Evolutionary conservation across 2,329 filamentous ascomycete species (phyloP).

Genomic region (Bisporella sp.): DNA sequence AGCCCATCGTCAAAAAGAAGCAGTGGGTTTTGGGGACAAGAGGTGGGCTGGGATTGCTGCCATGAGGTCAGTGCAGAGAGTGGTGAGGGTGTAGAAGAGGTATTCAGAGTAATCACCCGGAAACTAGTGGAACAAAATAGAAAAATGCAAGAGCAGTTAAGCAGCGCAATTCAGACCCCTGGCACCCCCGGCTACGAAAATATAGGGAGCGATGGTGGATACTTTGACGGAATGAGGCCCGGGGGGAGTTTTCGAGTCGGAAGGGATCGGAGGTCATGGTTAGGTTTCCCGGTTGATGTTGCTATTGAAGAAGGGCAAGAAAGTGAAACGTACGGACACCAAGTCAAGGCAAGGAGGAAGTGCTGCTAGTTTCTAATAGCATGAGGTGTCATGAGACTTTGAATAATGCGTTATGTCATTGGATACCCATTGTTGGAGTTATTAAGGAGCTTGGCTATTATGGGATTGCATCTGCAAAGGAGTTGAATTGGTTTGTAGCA

Average conservation of each 20-base stretch:
- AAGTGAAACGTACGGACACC: neutral
- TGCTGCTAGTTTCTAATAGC: slow-evolving; percentile 15
- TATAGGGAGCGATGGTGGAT: slow-evolving; percentile 21
- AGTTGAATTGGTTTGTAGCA: too few species aligned
- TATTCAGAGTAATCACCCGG: slow-evolving; percentile 84
- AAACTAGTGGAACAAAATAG: slow-evolving; percentile 72
- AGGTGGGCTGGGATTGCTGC: slow-evolving; percentile 93
- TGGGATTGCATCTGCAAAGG: too few species aligned
- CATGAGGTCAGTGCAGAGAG: slow-evolving; percentile 94
- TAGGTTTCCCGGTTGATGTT: slow-evolving; percentile 48
- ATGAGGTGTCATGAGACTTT: too few species aligned
- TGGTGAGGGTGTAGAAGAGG: slow-evolving; percentile 92
- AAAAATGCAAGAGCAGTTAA: slow-evolving; percentile 41
- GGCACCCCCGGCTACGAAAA: slow-evolving; percentile 30
- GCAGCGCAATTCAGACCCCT: slow-evolving; percentile 38
- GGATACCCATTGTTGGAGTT: too few species aligned
- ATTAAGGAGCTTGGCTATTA: too few species aligned
- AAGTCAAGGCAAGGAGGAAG: slow-evolving; percentile 25
- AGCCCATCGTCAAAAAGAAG: slow-evolving; percentile 59
- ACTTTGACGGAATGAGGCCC: slow-evolving; percentile 41
- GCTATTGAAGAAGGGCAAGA: slow-evolving; percentile 22
- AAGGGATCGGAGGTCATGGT: slow-evolving; percentile 61
- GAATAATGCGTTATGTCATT: too few species aligned
- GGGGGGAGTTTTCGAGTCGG: slow-evolving; percentile 52
- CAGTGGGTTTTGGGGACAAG: slow-evolving; percentile 82